These are phyloP conservation scores for Pseudoscleropodium purum DNA, from an alignment of 225 moss, liverwort and hornwort species.

Conservation along the genomic window DNA sequence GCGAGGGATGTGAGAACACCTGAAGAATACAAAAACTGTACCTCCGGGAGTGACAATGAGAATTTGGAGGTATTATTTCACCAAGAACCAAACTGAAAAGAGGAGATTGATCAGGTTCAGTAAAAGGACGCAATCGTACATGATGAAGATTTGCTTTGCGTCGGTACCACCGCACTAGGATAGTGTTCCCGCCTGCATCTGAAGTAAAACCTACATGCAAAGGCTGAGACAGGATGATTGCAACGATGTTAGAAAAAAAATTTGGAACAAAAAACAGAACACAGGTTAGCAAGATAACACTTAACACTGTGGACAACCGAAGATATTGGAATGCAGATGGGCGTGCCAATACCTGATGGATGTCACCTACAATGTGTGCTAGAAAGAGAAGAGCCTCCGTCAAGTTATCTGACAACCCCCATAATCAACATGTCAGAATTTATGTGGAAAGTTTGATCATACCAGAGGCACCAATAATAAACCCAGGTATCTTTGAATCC, in stretches of 20 bases:
- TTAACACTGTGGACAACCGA: neutral
- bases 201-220: constrained; percentile 77
- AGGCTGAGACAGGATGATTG: constrained; percentile 37
- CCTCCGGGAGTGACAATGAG: neutral
- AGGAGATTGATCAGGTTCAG: neutral
- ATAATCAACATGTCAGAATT: neutral
- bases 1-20: neutral
- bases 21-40: neutral
- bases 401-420: constrained; percentile 58
- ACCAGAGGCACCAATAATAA: neutral
- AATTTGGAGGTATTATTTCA: neutral
- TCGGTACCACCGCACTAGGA: constrained; percentile 64
- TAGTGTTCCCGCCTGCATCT: constrained; percentile 72
- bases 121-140: constrained; percentile 22
- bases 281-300: neutral
- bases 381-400: constrained; percentile 84
- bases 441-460: neutral
- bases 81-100: neutral
- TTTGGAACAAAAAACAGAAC: neutral
- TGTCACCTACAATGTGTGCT: constrained; percentile 74
- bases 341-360: constrained; percentile 55
- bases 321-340: neutral
- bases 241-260: neutral
- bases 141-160: constrained; percentile 76
- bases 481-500: neutral